A percentile compares a stretch with the other conserved stretches of the same genome.
phyloP scores from a whole-genome alignment of 305 asterid species.

The Fraxinus sp. region DNA sequence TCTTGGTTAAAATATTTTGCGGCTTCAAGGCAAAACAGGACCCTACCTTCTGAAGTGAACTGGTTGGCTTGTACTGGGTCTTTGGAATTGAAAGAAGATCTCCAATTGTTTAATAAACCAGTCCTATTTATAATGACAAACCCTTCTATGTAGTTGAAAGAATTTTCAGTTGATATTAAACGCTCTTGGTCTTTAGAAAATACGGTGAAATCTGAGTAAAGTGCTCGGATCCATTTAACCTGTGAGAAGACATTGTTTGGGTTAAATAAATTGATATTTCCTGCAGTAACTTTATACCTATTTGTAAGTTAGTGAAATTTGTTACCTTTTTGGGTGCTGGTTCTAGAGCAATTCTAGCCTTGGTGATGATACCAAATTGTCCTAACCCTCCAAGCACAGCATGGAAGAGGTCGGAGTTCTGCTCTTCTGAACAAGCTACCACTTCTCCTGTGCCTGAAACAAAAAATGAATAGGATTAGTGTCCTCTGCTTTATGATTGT shows the following conservation, averaged over 20 bases:
- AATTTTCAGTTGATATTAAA: constrained; percentile 49
- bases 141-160: constrained; percentile 86
- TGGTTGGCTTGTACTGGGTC: constrained; percentile 64
- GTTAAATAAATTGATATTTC: constrained; percentile 6
- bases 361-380: constrained; percentile 84
- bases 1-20: constrained; percentile 74
- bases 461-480: constrained; percentile 4
- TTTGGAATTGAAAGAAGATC: constrained; percentile 78
- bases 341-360: constrained; percentile 74
- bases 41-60: constrained; percentile 82
- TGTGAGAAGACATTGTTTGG: constrained; percentile 26
- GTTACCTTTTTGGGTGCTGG: constrained; percentile 79
- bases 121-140: constrained; percentile 74
- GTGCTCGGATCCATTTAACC: constrained; percentile 92
- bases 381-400: constrained; percentile 95
- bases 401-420: constrained; percentile 71
- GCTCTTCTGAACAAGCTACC: constrained; percentile 64
- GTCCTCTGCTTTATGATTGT: background rate
- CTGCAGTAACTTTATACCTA: background rate
- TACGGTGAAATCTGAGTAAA: constrained; percentile 67
- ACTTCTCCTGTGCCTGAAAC: constrained; percentile 76
- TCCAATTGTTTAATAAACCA: constrained; percentile 78
- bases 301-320: background rate
- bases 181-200: constrained; percentile 78
- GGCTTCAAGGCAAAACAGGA: constrained; percentile 78